Base-by-base conservation (phyloP, 2,329 filamentous ascomycete genomes). In the Onygenales sp. region DNA sequence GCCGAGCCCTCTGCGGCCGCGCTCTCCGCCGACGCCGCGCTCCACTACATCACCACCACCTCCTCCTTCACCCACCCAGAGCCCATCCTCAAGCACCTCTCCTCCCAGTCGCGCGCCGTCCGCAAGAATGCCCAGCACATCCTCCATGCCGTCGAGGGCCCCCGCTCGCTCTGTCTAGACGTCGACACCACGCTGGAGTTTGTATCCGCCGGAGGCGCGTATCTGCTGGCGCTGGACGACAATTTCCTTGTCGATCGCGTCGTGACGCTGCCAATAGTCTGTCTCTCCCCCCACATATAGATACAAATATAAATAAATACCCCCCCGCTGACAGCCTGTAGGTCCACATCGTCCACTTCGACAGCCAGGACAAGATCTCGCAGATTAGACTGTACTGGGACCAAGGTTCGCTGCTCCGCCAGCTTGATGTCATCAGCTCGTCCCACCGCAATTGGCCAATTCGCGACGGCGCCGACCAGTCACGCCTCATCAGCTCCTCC, bases 331-430 rank as follows among this genome's bases (percentile, higher is more conserved):
- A 27, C 21, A 27, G 21, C 21, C 46, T 56, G 55, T 69, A 93
- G 89, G 81, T 85, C 63, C 93, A 98, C 75, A 84, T 97, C 59
- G 91, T 98, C 60, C 81, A 83, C 54, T 95, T 96, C 71, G 81
- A 94, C 69, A 67, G 71, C 59, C 72, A 85, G 46, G 81, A 83
- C 68, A 90, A 89, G 74, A 96, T 98, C 66, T 70, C 80, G 55
- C 89, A 93, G 69, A 87, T 97, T 59, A 87, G 92, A 61, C 82
- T 92, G 61, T 89, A 86, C 69, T 98, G 93, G 93, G 93, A 98
- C 69, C 93, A 98, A 71, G 91, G 85, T 57, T 86, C 89, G 52
- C 81, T 98, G 42, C 81, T 98, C 60, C 97, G 93, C 75, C 86
- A 95, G 70, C 80, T 96, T 59, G 91, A 96, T 58, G 84, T 96